phyloP scores from a whole-genome alignment of 495 filamentous ascomycete genomes.

The Letharia lupina region DNA sequence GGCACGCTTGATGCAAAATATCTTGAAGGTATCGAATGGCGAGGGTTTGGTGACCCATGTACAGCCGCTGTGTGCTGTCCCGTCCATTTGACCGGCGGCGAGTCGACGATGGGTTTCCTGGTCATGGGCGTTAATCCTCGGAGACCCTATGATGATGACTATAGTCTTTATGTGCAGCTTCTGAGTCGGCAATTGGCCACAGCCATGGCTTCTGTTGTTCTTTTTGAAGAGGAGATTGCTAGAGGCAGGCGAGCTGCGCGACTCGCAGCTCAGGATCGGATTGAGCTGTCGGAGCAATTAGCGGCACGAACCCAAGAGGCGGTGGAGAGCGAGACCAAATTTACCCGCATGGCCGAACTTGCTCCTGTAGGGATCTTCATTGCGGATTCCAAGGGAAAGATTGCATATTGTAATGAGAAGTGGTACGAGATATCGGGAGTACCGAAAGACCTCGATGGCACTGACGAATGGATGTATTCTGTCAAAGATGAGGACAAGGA shows the following conservation, averaged over 20 bases:
- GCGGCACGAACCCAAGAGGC: slow-evolving; percentile 58
- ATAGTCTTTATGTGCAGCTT: slow-evolving; percentile 60
- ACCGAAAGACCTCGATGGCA: slow-evolving; percentile 40
- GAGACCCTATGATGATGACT: slow-evolving; percentile 61
- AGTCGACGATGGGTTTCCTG: slow-evolving; percentile 56
- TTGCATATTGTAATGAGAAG: slow-evolving; percentile 65
- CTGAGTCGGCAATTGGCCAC: slow-evolving; percentile 61
- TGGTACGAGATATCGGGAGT: slow-evolving; percentile 61
- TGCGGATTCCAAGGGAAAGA: slow-evolving; percentile 49
- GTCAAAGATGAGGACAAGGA: slow-evolving; percentile 53
- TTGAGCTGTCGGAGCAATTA: slow-evolving; percentile 56
- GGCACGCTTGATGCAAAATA: slow-evolving; percentile 50
- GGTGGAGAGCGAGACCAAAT: slow-evolving; percentile 58
- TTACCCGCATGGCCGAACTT: slow-evolving; percentile 66
- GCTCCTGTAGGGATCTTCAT: slow-evolving; percentile 67
- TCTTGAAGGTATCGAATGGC: slow-evolving; percentile 52
- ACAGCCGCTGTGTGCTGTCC: slow-evolving; percentile 54
- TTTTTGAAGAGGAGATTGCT: slow-evolving; percentile 67
- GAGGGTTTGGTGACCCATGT: slow-evolving; percentile 56
- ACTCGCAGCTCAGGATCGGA: slow-evolving; percentile 40
- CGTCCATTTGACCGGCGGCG: slow-evolving; percentile 55
- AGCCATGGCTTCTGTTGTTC: slow-evolving; percentile 59
- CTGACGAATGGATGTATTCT: slow-evolving; percentile 56
- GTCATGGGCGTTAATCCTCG: slow-evolving; percentile 62
- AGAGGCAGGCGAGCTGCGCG: slow-evolving; percentile 57